A percentile compares a stretch with the other conserved stretches of the same genome.
phyloP scores from a whole-genome alignment of 2,329 filamentous ascomycete genomes.

The Penicillium verrucosum region DNA sequence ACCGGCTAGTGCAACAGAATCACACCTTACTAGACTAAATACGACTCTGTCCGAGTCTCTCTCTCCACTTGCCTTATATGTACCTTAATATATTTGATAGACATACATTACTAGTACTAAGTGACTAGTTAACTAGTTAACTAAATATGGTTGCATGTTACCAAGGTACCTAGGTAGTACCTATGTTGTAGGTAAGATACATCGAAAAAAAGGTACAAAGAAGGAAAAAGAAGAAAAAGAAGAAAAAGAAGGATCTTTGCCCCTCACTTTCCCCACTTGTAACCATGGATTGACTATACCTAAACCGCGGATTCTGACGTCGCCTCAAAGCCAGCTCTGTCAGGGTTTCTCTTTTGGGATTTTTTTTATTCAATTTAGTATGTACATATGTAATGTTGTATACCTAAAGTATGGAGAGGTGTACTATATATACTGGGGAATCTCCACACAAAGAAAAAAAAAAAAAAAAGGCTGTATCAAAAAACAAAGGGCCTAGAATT shows the following conservation, averaged over 20 bases:
- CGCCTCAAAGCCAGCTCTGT: constrained; percentile 2
- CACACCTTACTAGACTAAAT: constrained; percentile 4
- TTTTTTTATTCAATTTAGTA: not conserved
- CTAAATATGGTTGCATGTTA: no score
- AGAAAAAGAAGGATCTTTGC: constrained; percentile 2
- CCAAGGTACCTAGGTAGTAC: no score
- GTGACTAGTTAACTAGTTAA: no score
- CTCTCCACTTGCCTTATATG: not conserved
- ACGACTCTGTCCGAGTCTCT: constrained; percentile 1
- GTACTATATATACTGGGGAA: not conserved
- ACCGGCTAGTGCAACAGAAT: not conserved
- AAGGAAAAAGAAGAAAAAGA: not conserved
- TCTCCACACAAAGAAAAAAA: not conserved
- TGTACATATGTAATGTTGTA: not conserved
- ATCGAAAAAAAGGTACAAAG: not conserved
- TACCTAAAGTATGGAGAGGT: not conserved
- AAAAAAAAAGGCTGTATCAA: not conserved
- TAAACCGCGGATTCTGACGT: constrained; percentile 7
- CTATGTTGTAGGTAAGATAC: not conserved
- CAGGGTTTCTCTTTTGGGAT: not conserved
- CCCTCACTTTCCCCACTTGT: not conserved
- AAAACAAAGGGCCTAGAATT: not conserved
- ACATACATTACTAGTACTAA: no score
- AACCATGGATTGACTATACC: not conserved
- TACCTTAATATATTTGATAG: not conserved